phyloP scores from a whole-genome alignment of 2,329 filamentous ascomycete genomes.

The Fusarium irregulare region DNA sequence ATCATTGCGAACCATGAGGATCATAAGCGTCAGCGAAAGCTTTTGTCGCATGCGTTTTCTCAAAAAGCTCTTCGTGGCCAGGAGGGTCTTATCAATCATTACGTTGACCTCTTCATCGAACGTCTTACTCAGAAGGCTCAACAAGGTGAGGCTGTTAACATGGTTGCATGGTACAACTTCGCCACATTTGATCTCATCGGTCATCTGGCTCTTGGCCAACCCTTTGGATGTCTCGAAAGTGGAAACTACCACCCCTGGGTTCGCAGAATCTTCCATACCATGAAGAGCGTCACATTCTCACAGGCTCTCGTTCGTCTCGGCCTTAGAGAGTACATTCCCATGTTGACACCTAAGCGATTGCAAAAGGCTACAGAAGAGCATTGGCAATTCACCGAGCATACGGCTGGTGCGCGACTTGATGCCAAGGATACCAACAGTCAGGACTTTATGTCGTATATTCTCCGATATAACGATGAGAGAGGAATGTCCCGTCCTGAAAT shows the following conservation, averaged over 20 bases:
- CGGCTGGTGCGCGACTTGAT: neutral
- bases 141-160: neutral
- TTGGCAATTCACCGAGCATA: constrained; percentile 1
- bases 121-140: neutral
- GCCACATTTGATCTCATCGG: constrained; percentile 9
- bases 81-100: neutral
- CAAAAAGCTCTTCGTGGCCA: constrained; percentile 4
- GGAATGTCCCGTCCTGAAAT: constrained; percentile 13
- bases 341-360: neutral
- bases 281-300: neutral
- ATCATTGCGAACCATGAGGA: neutral
- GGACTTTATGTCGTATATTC: constrained; percentile 16
- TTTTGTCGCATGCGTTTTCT: constrained; percentile 9
- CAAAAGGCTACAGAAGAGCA: neutral
- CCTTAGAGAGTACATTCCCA: neutral
- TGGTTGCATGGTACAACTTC: constrained; percentile 19
- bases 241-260: constrained; percentile 18
- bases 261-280: neutral
- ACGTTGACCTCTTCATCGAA: neutral
- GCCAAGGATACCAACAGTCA: neutral
- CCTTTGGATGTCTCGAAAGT: constrained; percentile 7
- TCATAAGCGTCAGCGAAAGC: constrained; percentile 11
- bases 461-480: constrained; percentile 11
- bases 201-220: neutral
- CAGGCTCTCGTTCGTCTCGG: neutral